Conservation (phyloP, 768 basidiomycete genomes). For the Dentipellis sp. region DNA sequence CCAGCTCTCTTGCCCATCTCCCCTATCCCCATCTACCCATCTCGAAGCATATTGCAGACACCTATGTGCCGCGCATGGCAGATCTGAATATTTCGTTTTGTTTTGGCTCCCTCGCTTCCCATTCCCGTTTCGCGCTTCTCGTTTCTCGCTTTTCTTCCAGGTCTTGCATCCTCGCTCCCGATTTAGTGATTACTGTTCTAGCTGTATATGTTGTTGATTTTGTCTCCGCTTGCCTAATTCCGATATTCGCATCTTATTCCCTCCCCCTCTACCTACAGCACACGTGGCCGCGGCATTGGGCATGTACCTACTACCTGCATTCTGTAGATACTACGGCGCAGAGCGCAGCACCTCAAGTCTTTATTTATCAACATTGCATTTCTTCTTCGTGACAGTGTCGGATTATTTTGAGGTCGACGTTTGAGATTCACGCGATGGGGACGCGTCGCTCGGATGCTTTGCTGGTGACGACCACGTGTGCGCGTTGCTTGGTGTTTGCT, state of each 20-base stretch:
- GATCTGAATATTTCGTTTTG: not conserved
- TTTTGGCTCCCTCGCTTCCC: not conserved
- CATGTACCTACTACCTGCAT: not conserved
- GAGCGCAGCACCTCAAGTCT: not conserved
- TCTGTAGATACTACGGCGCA: slow-evolving; percentile 1
- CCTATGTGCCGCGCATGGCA: not conserved
- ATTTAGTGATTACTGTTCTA: not conserved
- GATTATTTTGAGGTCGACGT: not conserved
- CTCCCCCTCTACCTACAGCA: not conserved
- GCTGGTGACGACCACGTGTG: no score
- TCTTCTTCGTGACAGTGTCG: not conserved
- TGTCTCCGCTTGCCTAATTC: not conserved
- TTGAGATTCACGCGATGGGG: not conserved
- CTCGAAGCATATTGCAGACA: not conserved
- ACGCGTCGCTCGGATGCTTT: no score
- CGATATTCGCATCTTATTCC: not conserved
- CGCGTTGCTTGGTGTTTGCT: no score
- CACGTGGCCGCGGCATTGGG: not conserved
- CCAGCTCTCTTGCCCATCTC: not conserved
- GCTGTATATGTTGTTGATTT: not conserved
- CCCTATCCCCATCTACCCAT: not conserved
- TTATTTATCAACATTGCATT: slow-evolving; percentile 1
- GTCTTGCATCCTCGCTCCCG: not conserved
- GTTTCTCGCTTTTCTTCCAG: not conserved
- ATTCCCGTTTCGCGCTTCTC: not conserved